Conservation (phyloP, 495 filamentous ascomycete genomes). For the Pyrenula aspistea region DNA sequence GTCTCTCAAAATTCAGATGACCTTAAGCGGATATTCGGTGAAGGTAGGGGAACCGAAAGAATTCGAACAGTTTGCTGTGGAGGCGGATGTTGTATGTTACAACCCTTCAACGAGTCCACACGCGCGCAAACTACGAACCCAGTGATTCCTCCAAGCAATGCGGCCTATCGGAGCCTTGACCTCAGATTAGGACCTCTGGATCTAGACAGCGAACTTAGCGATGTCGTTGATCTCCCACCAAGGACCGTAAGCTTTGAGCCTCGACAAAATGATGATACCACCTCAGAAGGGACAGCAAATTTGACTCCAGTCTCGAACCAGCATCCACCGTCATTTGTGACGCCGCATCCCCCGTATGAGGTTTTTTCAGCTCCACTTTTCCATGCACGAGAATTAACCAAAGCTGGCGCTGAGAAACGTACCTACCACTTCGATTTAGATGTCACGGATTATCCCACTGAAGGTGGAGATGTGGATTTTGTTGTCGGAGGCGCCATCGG, state of each 20-base stretch:
- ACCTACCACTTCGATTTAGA: slow-evolving; percentile 97
- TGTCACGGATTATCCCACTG: slow-evolving; percentile 86
- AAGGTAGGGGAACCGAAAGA: slow-evolving; percentile 33
- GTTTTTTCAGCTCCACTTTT: slow-evolving; percentile 79
- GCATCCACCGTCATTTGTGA: slow-evolving; percentile 79
- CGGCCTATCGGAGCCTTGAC: slow-evolving; percentile 66
- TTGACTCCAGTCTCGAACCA: slow-evolving; percentile 7
- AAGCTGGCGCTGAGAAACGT: slow-evolving; percentile 84
- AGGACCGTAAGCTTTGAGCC: slow-evolving; percentile 56
- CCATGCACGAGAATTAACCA: slow-evolving; percentile 74
- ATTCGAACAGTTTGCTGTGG: slow-evolving; percentile 69
- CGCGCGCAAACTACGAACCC: slow-evolving; percentile 41
- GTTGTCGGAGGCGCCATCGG: slow-evolving; percentile 95
- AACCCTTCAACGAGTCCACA: slow-evolving; percentile 40
- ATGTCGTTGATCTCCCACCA: slow-evolving; percentile 55
- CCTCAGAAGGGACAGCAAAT: neutral
- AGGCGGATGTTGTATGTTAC: slow-evolving; percentile 76
- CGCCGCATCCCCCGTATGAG: slow-evolving; percentile 87
- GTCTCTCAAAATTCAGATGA: slow-evolving; percentile 66
- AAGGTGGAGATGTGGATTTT: slow-evolving; percentile 75
- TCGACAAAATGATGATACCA: slow-evolving; percentile 25
- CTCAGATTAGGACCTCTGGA: slow-evolving; percentile 66
- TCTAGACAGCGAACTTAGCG: slow-evolving; percentile 54
- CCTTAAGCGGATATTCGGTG: slow-evolving; percentile 49
- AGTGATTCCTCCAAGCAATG: slow-evolving; percentile 62